These are phyloP conservation scores for Lentinula sp. DNA, from an alignment of 768 basidiomycete species.

Conservation along the genomic window DNA sequence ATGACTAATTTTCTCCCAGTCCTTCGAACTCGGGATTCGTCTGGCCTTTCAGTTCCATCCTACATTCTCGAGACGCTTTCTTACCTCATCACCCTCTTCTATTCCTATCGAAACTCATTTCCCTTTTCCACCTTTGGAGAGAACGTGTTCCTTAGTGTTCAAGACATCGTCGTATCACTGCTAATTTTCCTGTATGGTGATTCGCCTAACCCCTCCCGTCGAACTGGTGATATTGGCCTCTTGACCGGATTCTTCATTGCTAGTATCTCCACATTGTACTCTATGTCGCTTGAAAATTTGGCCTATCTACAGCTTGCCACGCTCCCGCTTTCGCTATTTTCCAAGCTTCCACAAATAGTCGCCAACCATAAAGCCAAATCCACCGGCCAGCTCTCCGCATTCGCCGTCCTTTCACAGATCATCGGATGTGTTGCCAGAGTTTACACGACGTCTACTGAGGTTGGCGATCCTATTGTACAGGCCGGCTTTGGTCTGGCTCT, in stretches of 20 bases:
- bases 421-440: slow-evolving; percentile 85
- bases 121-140: slow-evolving; percentile 99
- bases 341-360: slow-evolving; percentile 90
- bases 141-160: slow-evolving; percentile 87
- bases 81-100: slow-evolving; percentile 85
- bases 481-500: slow-evolving; percentile 66
- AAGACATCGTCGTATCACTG: slow-evolving; percentile 83
- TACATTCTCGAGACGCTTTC: slow-evolving; percentile 88
- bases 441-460: slow-evolving; percentile 90
- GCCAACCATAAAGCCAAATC: slow-evolving; percentile 70
- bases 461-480: slow-evolving; percentile 75
- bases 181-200: slow-evolving; percentile 66
- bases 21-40: slow-evolving; percentile 64
- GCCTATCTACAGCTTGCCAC: slow-evolving; percentile 79
- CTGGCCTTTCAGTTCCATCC: slow-evolving; percentile 81
- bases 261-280: slow-evolving; percentile 11
- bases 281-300: slow-evolving; percentile 43
- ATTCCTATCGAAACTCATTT: slow-evolving; percentile 78
- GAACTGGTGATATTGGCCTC: neutral
- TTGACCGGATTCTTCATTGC: slow-evolving; percentile 15
- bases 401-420: slow-evolving; percentile 86
- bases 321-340: slow-evolving; percentile 85
- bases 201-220: neutral
- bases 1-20: slow-evolving; percentile 36
- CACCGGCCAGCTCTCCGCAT: slow-evolving; percentile 91